Evolutionary conservation across 2,329 filamentous ascomycete species (phyloP), one percentile per base, ranked within the genome.

Genomic region (Xylariaceae sp.): DNA sequence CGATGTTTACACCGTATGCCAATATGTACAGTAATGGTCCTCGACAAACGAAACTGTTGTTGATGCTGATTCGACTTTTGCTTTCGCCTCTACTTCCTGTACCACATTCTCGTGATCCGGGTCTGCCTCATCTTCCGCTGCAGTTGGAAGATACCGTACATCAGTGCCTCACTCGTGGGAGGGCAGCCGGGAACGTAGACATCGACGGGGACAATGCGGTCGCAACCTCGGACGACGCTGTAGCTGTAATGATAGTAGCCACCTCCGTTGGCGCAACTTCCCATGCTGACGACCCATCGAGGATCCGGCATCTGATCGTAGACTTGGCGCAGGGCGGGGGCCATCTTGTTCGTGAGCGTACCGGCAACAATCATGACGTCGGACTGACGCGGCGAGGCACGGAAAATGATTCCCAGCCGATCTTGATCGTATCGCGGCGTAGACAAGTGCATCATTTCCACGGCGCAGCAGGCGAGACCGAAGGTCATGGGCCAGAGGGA

Each of bases 231-330:
- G 42, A 86, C 83, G 40, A 91, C 88, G 61, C 79, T 83, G 74
- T 92, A 92, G 71, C 84, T 88, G 75, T 92, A 92, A 73, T 92
- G 88, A 71, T 92, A 92, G 75, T 92, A 92, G 50, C 88, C 88
- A 57, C 88, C 88, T 48, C 88, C 88, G 71, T 92, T 92, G 56
- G 88, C 88, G 71, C 88, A 92, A 66, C 84, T 88, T 12, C 88
- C 88, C 88, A 92, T 92, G 64, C 84, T 88, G 66, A 83, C 72
- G 64, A 92, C 89, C 89, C 89, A 95, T 68, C 87, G 81, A 16
- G 90, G 90, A 30, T 95, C 90, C 29, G 90, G 89, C 90, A 95
- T 95, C 78, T 95, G 91, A 72, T 96, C 91, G 76, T 96, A 96
- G 58, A 95, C 87, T 74, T 94, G 89, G 71, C 91, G 81, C 68